Evolutionary conservation across 768 basidiomycete genomes (phyloP).

Genomic region (Trametes elegans): DNA sequence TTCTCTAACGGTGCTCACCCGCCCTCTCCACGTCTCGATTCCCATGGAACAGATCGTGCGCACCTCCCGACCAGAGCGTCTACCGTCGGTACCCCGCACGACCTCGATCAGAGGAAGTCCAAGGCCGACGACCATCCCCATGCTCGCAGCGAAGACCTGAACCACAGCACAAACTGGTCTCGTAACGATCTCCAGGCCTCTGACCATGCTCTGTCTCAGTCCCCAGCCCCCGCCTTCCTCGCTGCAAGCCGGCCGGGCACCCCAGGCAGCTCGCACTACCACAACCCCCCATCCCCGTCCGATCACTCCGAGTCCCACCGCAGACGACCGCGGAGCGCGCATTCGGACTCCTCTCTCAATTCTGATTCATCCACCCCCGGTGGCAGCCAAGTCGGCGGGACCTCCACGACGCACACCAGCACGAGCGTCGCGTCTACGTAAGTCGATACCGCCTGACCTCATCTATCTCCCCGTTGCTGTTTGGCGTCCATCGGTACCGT

Average conservation of each 20-base stretch:
- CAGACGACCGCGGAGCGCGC: conserved; percentile 41
- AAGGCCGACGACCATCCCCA: conserved; percentile 40
- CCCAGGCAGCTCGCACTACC: conserved; percentile 49
- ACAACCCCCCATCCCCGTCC: conserved; percentile 48
- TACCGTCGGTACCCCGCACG: conserved; percentile 52
- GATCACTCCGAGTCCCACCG: conserved; percentile 49
- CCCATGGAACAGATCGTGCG: conserved; percentile 46
- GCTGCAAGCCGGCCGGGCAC: conserved; percentile 59
- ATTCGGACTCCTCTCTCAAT: conserved; percentile 47
- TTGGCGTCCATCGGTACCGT: not conserved
- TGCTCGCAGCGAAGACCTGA: conserved; percentile 71
- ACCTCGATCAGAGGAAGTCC: conserved; percentile 49
- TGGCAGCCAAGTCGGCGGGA: conserved; percentile 38
- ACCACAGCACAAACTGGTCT: conserved; percentile 41
- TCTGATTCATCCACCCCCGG: conserved; percentile 53
- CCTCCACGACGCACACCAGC: conserved; percentile 57
- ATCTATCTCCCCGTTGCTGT: not conserved
- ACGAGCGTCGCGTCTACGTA: conserved; percentile 58
- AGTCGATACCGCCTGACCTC: conserved; percentile 32
- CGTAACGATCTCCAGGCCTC: conserved; percentile 28
- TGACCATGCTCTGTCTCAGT: conserved; percentile 21
- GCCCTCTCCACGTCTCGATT: conserved; percentile 15
- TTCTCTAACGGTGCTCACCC: conserved; percentile 19
- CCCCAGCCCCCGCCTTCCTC: conserved; percentile 41
- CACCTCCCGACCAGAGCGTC: conserved; percentile 62